Evolutionary conservation across 495 filamentous ascomycete species (phyloP).

Genomic region (Penicillium parvum): DNA sequence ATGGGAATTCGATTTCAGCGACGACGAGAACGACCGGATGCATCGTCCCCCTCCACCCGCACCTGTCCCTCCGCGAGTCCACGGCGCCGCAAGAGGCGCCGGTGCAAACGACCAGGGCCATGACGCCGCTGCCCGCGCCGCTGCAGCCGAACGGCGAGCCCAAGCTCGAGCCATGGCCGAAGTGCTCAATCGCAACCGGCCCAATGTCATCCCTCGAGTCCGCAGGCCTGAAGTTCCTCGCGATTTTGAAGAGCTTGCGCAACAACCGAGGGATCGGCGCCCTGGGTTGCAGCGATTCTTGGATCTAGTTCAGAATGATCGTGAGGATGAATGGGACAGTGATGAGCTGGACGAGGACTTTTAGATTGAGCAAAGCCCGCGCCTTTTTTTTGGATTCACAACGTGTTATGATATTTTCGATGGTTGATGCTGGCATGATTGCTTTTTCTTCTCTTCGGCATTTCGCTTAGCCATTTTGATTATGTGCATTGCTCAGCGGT

Average conservation of each 20-base stretch:
- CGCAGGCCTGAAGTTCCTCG: neutral
- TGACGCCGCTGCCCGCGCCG: constrained; percentile 39
- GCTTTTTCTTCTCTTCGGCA: neutral
- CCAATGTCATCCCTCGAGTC: no score
- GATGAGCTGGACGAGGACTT: constrained; percentile 53
- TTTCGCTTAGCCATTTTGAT: neutral
- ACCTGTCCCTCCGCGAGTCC: constrained; percentile 35
- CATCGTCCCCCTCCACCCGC: constrained; percentile 42
- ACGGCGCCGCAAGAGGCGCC: constrained; percentile 19
- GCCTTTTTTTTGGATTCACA: neutral
- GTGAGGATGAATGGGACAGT: constrained; percentile 62
- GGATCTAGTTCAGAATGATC: constrained; percentile 50
- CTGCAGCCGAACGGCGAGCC: constrained; percentile 40
- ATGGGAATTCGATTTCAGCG: constrained; percentile 5
- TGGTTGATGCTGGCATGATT: neutral
- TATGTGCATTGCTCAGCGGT: constrained; percentile 1
- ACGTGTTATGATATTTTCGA: constrained; percentile 5
- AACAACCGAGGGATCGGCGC: constrained; percentile 13
- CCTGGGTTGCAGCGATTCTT: constrained; percentile 51
- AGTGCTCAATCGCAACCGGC: constrained; percentile 29
- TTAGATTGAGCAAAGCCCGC: constrained; percentile 7
- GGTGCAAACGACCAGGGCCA: constrained; percentile 24
- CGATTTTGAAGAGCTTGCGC: neutral
- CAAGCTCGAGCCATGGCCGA: constrained; percentile 45
- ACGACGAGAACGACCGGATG: constrained; percentile 27